Evolutionary conservation across 495 filamentous ascomycete species (phyloP).

Genomic region (Daldinia vernicosa): DNA sequence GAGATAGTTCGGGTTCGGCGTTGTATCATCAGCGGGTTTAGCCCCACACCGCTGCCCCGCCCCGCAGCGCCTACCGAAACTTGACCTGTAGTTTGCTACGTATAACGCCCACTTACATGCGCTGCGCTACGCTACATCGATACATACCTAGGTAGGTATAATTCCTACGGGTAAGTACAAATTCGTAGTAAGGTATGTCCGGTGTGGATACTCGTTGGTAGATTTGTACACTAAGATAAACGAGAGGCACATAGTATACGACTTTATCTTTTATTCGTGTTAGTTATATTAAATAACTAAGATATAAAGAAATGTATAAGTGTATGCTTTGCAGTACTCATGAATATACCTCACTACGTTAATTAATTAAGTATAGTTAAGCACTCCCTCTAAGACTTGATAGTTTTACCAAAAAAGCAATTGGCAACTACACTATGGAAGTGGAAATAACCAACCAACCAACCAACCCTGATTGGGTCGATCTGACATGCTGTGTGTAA

Average conservation of each 20-base stretch:
- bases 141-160: too few species aligned
- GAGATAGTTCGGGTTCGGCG: background rate
- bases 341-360: background rate
- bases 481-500: slow-evolving; percentile 22
- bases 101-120: background rate
- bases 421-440: slow-evolving; percentile 18
- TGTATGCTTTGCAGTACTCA: background rate
- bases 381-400: background rate
- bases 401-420: slow-evolving; percentile 1
- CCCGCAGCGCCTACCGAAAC: slow-evolving; percentile 35
- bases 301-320: too few species aligned
- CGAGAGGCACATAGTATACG: too few species aligned
- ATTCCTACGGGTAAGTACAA: background rate
- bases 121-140: background rate
- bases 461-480: slow-evolving; percentile 13
- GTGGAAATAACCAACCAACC: slow-evolving; percentile 20
- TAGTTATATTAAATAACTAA: too few species aligned
- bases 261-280: too few species aligned
- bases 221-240: too few species aligned
- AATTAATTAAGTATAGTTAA: too few species aligned
- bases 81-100: slow-evolving; percentile 1
- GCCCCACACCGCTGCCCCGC: slow-evolving; percentile 19
- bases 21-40: background rate
- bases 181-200: background rate
- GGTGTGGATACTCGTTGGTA: background rate